Base-by-base conservation (phyloP, 2,329 filamentous ascomycete genomes). In the Periconia macrospinosa region DNA sequence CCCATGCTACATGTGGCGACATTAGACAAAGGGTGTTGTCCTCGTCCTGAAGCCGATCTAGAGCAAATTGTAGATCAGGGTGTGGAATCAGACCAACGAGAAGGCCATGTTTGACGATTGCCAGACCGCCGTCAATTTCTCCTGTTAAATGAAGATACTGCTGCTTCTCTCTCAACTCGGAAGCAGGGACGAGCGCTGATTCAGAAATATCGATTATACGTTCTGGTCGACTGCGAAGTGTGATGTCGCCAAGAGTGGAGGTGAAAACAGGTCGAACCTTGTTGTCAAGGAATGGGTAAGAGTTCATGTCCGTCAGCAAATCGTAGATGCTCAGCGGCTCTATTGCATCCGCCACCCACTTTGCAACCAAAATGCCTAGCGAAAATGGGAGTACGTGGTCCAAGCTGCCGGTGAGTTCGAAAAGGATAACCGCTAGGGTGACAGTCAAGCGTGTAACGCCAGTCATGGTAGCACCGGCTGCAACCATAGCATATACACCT, bases 311-410 rank as follows among this genome's bases (percentile, higher is more conserved):
- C 0, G 92, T 97, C 17, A 97, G 80, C 11, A 97, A 83, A 69
- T 97, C 94, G 71, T 97, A 97, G 57, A 99, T 97, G 72, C 91
- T 96, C 49, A 91, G 82, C 15, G 93, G 94, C 73, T 99, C 94
- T 48, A 99, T 85, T 3, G 92, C 92, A 75, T 97, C 94, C 0
- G 94, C 92, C 0, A 92, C 96, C 94, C 94, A 99, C 76, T 99
- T 99, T n/a, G 93, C 87, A 27, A 96, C 92, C 3, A 97, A 80
- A 33, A 99, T 91, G 0, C 91, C 89, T 9, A 99, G 78, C 0
- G 92, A 97, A 72, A 97, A 97, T 0, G 94, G 94, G 11, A 99
- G 79, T 3, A 99, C 94, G 66, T 97, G 95, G 71, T 97, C 91
- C 46, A 97, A 80, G 70, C 91, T 96, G 51, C 94, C 94, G 0